Conservation (phyloP, 73 alveolate species). For the Tetrahymena thermophila region DNA sequence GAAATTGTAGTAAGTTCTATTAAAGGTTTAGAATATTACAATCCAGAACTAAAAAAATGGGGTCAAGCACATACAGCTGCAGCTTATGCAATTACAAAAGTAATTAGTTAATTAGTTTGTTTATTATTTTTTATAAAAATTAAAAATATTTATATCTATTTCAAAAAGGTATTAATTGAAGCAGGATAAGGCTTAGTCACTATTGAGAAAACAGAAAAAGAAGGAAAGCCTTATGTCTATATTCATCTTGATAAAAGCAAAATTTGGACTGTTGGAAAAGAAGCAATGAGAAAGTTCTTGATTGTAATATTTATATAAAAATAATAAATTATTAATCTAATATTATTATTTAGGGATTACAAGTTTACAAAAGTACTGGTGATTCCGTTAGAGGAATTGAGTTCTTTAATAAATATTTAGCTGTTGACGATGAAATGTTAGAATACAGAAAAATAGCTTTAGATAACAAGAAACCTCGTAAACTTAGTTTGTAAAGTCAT, state of each 20-base stretch:
- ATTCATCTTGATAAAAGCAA: constrained; percentile 48
- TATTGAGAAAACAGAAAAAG: constrained; percentile 45
- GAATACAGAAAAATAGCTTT: background rate
- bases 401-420: background rate
- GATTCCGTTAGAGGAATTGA: background rate
- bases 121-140: constrained; percentile 26
- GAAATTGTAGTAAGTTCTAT: constrained; percentile 55
- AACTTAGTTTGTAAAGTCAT: background rate
- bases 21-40: constrained; percentile 52
- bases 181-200: constrained; percentile 35
- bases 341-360: background rate
- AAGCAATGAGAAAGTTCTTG: constrained; percentile 34
- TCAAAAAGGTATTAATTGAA: constrained; percentile 33
- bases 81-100: constrained; percentile 59
- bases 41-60: constrained; percentile 62
- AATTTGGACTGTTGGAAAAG: constrained; percentile 51
- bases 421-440: background rate
- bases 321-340: background rate
- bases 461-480: background rate
- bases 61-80: constrained; percentile 72
- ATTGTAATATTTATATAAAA: background rate
- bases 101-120: background rate
- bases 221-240: constrained; percentile 55
- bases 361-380: background rate
- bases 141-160: background rate